Conservation (phyloP, 495 filamentous ascomycete species). For the Penicillium samsonianum region DNA sequence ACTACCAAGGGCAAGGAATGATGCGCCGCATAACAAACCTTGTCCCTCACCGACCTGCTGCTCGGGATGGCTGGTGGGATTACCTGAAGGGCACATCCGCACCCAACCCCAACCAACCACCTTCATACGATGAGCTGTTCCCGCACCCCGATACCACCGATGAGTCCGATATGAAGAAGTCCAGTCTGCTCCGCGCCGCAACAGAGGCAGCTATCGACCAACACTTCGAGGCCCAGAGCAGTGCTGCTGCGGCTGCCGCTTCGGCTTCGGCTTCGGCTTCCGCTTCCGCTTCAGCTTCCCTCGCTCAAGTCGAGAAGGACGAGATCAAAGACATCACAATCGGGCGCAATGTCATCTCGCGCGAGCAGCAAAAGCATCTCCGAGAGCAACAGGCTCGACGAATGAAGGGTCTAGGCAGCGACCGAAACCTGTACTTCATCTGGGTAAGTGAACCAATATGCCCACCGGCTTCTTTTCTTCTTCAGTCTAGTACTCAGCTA, state of each 20-base stretch:
- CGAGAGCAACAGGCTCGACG: conserved; percentile 70
- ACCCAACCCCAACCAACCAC: conserved; percentile 55
- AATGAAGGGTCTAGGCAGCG: conserved; percentile 71
- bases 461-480: background rate
- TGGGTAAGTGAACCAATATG: conserved; percentile 62
- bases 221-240: conserved; percentile 63
- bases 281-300: conserved; percentile 33
- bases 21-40: conserved; percentile 74
- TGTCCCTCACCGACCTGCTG: conserved; percentile 58
- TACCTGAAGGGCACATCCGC: conserved; percentile 54
- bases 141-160: conserved; percentile 52
- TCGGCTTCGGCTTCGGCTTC: conserved; percentile 12
- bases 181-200: conserved; percentile 59
- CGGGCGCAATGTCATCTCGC: conserved; percentile 54
- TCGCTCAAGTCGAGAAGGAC: conserved; percentile 34
- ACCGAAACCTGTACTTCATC: conserved; percentile 80
- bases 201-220: conserved; percentile 66
- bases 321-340: conserved; percentile 49
- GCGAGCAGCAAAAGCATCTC: conserved; percentile 73
- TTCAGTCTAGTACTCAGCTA: conserved; percentile 25
- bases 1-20: conserved; percentile 72
- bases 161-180: conserved; percentile 60
- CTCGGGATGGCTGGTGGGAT: conserved; percentile 69
- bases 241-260: conserved; percentile 28
- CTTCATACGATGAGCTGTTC: conserved; percentile 81